Base-by-base conservation (phyloP, 2,329 filamentous ascomycete species). In the Epichloe amarillans region DNA sequence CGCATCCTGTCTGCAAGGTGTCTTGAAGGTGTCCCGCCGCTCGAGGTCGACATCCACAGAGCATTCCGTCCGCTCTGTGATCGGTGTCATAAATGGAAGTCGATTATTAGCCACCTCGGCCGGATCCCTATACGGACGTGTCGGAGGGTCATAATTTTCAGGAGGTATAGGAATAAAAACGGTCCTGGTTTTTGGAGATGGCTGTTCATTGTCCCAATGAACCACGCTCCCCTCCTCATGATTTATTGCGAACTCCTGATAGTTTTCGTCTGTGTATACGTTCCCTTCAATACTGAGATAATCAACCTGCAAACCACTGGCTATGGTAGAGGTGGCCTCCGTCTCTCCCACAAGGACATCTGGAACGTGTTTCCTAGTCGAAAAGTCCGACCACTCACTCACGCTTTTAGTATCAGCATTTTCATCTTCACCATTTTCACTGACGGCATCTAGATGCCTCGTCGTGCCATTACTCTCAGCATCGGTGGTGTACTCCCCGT, bases 1-100 rank as follows among this genome's bases (percentile, higher is more conserved):
- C 6, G 59, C 60, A 50, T 70, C 61, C 53, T 63, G 76, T 59
- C 83, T 84, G 58, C 81, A 88, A 15, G 89, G 89, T 4, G 88
- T 94, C 68, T 93, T 95, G 46, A 80, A 76, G 49, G 75, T 76
- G 76, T 76, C 64, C 78, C 77, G 58, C 72, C 72, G 68, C 49
- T 79, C 75, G 30, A 78, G 81, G 4, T 79, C 77, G 41, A 84
- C 69, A 37, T 84, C 84, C 5, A 97, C 70, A 0, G 90, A 96
- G 11, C 83, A 86, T 67, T 98, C 93, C 0, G 93, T 98, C 60
- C 88, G 83, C 66, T 98, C 93, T 1, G 93, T 91, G 57, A 98
- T 98, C 1, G 93, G 93, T 0, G 93, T 98, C 93, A 98, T 97
- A 65, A 97, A 98, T 3, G 91, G 93, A 10, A 97, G 74, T 50